These are phyloP conservation scores for Pythium scleroteichum DNA, from an alignment of 352 stramenopile species.

Conservation along the genomic window DNA sequence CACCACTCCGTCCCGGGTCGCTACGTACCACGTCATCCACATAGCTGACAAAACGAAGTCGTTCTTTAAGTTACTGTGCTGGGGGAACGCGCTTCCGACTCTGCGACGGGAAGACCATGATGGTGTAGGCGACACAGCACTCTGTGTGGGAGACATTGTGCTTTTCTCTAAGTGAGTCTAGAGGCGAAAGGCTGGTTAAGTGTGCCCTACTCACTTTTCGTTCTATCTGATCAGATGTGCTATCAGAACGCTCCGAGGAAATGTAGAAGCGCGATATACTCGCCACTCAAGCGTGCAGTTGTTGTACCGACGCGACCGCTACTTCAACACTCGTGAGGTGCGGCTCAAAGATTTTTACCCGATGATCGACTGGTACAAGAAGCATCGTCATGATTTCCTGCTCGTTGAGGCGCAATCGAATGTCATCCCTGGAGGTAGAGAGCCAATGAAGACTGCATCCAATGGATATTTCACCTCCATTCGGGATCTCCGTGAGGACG, in stretches of 20 bases:
- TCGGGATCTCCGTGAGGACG: constrained; percentile 55
- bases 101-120: constrained; percentile 41
- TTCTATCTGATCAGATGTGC: constrained; percentile 30
- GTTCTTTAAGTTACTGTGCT: constrained; percentile 62
- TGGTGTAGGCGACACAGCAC: constrained; percentile 24
- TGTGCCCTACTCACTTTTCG: background rate
- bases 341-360: constrained; percentile 52
- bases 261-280: constrained; percentile 58
- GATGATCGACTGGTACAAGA: constrained; percentile 74
- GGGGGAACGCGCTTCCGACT: constrained; percentile 42
- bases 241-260: constrained; percentile 47
- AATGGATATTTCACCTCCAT: constrained; percentile 26
- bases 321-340: constrained; percentile 58
- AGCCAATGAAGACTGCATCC: no score
- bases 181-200: background rate
- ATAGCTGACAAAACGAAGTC: constrained; percentile 44
- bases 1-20: constrained; percentile 28
- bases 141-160: constrained; percentile 58
- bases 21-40: constrained; percentile 45
- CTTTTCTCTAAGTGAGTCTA: constrained; percentile 44
- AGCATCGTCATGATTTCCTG: constrained; percentile 47
- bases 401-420: background rate
- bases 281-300: constrained; percentile 47
- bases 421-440: background rate
- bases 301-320: constrained; percentile 56